Percentiles rank a stretch among this genome's conserved stretches.
Conservation (phyloP, 129 eudicot genomes). For the Flaveria ramosissima region DNA sequence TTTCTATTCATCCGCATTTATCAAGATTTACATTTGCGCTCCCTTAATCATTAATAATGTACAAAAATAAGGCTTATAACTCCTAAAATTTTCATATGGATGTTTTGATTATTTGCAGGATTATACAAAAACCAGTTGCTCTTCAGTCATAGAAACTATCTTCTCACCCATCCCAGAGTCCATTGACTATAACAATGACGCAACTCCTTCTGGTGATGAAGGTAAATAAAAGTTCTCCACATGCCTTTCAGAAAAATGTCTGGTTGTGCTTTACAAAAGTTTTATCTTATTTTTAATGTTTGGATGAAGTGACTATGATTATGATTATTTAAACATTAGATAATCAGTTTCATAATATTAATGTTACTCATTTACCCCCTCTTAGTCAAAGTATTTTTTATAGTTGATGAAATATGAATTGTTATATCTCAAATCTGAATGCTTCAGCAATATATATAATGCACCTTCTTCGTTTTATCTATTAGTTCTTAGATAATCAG, state of each 20-base stretch:
- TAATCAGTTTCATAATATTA: not conserved
- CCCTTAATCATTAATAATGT: not conserved
- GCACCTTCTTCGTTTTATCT: not conserved
- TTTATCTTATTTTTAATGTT: not conserved
- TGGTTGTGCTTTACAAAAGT: not conserved
- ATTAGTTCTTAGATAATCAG: not conserved
- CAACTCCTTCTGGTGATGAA: slow-evolving; percentile 29
- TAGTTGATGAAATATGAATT: not conserved
- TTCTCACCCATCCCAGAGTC: slow-evolving; percentile 20
- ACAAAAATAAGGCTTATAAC: not conserved
- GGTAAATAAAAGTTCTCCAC: slow-evolving; percentile 39
- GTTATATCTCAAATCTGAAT: not conserved
- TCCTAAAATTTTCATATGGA: not conserved
- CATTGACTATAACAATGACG: not conserved
- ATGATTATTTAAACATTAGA: not conserved
- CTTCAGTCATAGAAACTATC: not conserved
- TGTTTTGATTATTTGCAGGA: slow-evolving; percentile 2
- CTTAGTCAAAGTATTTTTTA: not conserved
- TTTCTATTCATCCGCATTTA: not conserved
- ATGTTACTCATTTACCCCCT: not conserved
- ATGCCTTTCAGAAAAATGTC: not conserved
- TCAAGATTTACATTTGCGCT: not conserved
- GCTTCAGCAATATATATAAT: not conserved
- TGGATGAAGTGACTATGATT: not conserved
- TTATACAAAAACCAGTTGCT: not conserved